Base-by-base conservation (phyloP, 805 yeast genomes). In the Kodamaea leandrae region DNA sequence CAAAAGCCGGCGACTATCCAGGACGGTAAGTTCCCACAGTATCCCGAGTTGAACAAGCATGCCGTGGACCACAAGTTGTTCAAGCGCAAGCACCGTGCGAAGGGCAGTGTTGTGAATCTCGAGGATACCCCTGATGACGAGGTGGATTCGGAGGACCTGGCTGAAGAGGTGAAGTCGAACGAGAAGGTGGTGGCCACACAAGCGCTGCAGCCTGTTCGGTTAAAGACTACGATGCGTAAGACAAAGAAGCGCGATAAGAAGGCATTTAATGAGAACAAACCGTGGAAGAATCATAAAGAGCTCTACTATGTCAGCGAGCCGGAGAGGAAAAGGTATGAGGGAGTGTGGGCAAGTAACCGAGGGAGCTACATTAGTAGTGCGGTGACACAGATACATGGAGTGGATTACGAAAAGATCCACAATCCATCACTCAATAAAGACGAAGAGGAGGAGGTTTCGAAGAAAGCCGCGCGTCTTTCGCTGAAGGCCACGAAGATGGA, bases 311-410 rank as follows among this genome's bases (percentile, higher is more conserved):
- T 74, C 25, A 70, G 76, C 1, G 80, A 77, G 33, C 74, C 68
- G 32, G 98, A 93, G 58, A 73, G 86, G 44, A 89, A 89, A 57
- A 64, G 98, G 27, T 93, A 91, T 60, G 97, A 90, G 60, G 95
- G 95, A 18, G 76, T 93, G 12, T 93, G 96, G 96, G 95, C 84
- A 0, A 80, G 96, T 24, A 93, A 93, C 57, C 79, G 78, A 47
- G 95, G 93, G 2, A 54, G 66, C 3, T 82, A 83, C 52, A 58
- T 82, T 49, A 69, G 68, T 26, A 45, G 41, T 2, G 62, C 64
- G 6, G 64, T 61, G 9, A 64, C 60, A 16, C 52, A 53, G 43
- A 53, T 60, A 39, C 47, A 34, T 16, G 71, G 66, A 14, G 54
- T 68, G 8, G 60, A 64, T 39, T 57, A 59, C 32, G 49, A 49